Evolutionary conservation across 345 rosid species (phyloP), one percentile per base, ranked within the genome.

Genomic region (Orychophragmus violaceus): DNA sequence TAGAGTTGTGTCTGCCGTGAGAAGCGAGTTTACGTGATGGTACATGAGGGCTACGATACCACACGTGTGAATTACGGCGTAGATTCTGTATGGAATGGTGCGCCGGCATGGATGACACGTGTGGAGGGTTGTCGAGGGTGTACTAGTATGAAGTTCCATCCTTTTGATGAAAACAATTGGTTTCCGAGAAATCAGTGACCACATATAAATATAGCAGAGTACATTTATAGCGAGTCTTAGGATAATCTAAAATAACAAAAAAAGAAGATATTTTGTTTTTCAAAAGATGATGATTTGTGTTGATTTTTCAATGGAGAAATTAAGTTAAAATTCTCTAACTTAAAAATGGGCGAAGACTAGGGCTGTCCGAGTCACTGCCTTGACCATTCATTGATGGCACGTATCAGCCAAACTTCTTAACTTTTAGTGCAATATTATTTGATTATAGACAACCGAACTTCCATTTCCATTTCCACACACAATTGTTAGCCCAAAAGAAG

Each of bases 41-140:
- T 77, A 84, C 36, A 89, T 59, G n/a, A 89, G 75, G 2, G 84
- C 76, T n/a, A 76, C 0, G 72, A 89, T 57, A 68, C 89, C 95
- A 58, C 71, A 75, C 4, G 62, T 7, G 77, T 87, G 85, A 36
- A 81, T 2, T 0, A 37, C 59, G 14, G 85, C 94, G 61, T 82
- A 82, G 35, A 71, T 8, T 6, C 90, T 81, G 79, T 85, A 77
- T 28, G 49, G 71, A 50, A 48, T 2, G 17, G 78, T 63, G 0
- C 82, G 80, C 3, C 82, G 82, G 14, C 79, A 59, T 1, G 65
- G 75, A 16, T 62, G 62, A 24, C 64, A 59, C 10, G 79, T 74
- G 85, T 78, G 65, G 29, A 86, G 82, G 6, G 70, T 78, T 58
- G 79, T 7, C 25, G 30, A 49, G 48, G 39, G 62, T 30, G 59